Conservation (phyloP, 257 asterid genomes). For the Sherardia arvensis region DNA sequence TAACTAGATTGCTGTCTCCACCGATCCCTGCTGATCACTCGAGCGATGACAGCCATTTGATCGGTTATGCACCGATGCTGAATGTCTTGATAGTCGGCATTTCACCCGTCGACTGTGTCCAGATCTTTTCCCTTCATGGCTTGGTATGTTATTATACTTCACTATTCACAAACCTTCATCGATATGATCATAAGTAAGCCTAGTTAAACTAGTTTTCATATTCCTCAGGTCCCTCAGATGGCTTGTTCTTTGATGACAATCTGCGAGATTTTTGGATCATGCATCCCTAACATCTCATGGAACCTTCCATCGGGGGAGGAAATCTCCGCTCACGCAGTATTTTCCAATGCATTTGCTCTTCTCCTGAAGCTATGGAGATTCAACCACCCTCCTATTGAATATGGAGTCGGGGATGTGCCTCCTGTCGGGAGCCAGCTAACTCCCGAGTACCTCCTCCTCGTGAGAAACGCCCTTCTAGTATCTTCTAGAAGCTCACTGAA, state of each 20-base stretch:
- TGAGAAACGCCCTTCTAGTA: conserved; percentile 69
- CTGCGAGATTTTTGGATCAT: conserved; percentile 90
- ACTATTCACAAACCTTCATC: background rate
- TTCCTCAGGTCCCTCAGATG: conserved; percentile 85
- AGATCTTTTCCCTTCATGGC: conserved; percentile 93
- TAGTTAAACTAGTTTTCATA: background rate
- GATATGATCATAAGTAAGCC: background rate
- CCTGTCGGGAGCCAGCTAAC: conserved; percentile 92
- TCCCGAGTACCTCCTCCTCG: conserved; percentile 77
- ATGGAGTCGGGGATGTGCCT: conserved; percentile 90
- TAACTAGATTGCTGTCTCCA: conserved; percentile 84
- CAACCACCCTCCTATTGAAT: conserved; percentile 87
- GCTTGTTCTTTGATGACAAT: conserved; percentile 86
- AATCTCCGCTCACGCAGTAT: conserved; percentile 73
- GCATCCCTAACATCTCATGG: conserved; percentile 66
- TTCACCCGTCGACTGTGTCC: conserved; percentile 87
- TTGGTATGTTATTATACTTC: conserved; percentile 39
- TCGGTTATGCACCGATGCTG: conserved; percentile 74
- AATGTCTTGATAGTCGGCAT: conserved; percentile 86
- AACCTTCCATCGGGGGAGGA: conserved; percentile 64
- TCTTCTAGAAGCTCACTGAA: conserved; percentile 46
- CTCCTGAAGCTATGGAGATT: conserved; percentile 91
- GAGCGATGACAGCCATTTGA: conserved; percentile 72
- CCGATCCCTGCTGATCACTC: conserved; percentile 55
- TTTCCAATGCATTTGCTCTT: conserved; percentile 93